phyloP scores from a whole-genome alignment of 306 rosid species.

The Rosa chinensis region DNA sequence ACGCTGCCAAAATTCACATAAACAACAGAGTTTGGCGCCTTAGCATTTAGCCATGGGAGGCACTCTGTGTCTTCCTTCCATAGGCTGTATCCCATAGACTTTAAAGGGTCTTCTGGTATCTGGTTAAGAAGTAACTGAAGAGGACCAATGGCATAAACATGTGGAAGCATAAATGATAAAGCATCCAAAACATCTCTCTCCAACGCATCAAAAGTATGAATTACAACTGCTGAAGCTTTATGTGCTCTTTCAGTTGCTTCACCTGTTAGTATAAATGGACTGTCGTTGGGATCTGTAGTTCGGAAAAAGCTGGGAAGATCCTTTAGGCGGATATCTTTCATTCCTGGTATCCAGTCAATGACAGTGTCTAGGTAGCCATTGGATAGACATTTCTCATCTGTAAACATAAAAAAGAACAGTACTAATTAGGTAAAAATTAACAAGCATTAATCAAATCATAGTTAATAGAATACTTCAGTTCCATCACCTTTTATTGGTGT shows the following conservation, averaged over 20 bases:
- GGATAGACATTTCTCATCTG: neutral
- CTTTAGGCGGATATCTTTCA: neutral
- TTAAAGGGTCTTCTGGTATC: neutral
- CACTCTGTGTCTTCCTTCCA: constrained; percentile 7
- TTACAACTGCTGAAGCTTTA: no score
- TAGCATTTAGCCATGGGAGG: neutral
- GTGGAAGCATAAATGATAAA: no score
- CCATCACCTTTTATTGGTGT: neutral
- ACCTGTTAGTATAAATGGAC: neutral
- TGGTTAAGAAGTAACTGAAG: no score
- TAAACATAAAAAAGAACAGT: neutral
- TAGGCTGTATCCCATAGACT: neutral
- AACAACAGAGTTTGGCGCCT: constrained; percentile 14
- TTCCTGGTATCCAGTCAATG: constrained; percentile 7
- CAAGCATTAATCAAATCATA: neutral
- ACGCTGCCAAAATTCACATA: constrained; percentile 23
- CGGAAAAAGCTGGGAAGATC: neutral
- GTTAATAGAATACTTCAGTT: neutral
- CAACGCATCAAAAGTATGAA: no score
- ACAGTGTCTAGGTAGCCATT: constrained; percentile 2
- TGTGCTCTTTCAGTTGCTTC: neutral
- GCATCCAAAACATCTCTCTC: no score
- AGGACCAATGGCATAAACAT: no score
- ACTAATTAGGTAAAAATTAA: neutral
- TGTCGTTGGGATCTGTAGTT: neutral